Conservation (phyloP, 345 rosid species). For the Melaleuca quinquenervia region DNA sequence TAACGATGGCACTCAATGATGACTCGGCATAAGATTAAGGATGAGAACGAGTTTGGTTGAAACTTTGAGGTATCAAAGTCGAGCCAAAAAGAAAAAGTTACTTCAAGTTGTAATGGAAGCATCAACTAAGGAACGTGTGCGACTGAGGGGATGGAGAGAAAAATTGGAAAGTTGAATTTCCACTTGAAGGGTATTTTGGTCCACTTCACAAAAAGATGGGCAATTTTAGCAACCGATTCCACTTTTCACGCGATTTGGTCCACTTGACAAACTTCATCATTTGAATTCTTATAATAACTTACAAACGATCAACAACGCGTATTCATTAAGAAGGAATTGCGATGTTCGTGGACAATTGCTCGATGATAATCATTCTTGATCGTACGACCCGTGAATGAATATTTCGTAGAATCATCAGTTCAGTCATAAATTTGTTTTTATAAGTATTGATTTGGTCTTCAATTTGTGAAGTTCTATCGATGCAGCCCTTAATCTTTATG, state of each 20-base stretch:
- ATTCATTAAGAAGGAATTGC: too few species aligned
- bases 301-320: too few species aligned
- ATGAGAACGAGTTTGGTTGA: background rate
- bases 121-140: background rate
- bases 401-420: background rate
- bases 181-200: background rate
- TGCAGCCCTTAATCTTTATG: too few species aligned
- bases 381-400: too few species aligned
- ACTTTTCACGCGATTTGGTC: too few species aligned
- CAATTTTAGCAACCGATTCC: background rate
- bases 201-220: background rate
- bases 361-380: too few species aligned
- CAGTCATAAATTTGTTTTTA: fast-evolving
- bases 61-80: background rate
- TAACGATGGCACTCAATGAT: too few species aligned
- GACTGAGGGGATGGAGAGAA: background rate
- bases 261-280: too few species aligned
- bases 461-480: too few species aligned
- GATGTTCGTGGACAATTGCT: too few species aligned
- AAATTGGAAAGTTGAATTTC: background rate
- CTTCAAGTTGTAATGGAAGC: background rate
- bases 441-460: too few species aligned
- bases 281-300: too few species aligned
- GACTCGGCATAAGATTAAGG: background rate
- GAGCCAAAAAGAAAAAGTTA: background rate